Evolutionary conservation across 2,329 filamentous ascomycete genomes (phyloP).

Genomic region (Trichophyton schoenleinii): DNA sequence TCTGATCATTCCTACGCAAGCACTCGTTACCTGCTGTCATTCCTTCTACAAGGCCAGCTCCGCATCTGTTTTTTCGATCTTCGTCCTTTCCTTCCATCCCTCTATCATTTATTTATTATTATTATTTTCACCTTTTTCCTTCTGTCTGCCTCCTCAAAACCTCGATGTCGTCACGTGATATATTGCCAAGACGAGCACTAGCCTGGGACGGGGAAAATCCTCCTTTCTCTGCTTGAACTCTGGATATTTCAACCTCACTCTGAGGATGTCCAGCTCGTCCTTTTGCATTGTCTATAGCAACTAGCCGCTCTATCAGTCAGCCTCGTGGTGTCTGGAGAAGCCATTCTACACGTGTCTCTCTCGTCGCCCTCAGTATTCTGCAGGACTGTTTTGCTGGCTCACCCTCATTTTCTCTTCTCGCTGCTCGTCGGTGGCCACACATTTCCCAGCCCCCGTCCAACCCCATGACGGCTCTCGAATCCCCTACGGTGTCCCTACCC

Average conservation of each 20-base stretch:
- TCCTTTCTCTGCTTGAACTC: conserved; percentile 16
- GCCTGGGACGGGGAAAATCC: conserved; percentile 28
- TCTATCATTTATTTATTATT: too few species aligned
- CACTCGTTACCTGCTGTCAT: neutral
- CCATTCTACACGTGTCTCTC: neutral
- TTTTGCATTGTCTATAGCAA: conserved; percentile 6
- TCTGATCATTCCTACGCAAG: neutral
- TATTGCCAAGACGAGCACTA: conserved; percentile 19
- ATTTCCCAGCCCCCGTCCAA: conserved; percentile 6
- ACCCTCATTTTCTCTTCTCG: conserved; percentile 2
- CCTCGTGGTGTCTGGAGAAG: neutral
- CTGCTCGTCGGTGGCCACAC: conserved; percentile 3
- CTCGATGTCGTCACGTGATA: conserved; percentile 27
- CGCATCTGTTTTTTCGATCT: neutral
- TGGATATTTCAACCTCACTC: conserved; percentile 13
- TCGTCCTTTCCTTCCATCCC: too few species aligned
- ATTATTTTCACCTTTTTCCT: neutral
- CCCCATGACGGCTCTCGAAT: conserved; percentile 82
- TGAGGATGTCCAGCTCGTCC: conserved; percentile 17
- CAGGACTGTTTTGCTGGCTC: conserved; percentile 21
- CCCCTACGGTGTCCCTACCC: conserved; percentile 59
- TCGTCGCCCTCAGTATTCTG: neutral
- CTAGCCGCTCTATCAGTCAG: neutral
- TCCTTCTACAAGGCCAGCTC: neutral
- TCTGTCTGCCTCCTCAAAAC: neutral